Percentiles rank a stretch among this genome's conserved stretches.
These are phyloP conservation scores for Aspergillus niger DNA, from an alignment of 2,329 filamentous ascomycete genomes.

Conservation along the genomic window DNA sequence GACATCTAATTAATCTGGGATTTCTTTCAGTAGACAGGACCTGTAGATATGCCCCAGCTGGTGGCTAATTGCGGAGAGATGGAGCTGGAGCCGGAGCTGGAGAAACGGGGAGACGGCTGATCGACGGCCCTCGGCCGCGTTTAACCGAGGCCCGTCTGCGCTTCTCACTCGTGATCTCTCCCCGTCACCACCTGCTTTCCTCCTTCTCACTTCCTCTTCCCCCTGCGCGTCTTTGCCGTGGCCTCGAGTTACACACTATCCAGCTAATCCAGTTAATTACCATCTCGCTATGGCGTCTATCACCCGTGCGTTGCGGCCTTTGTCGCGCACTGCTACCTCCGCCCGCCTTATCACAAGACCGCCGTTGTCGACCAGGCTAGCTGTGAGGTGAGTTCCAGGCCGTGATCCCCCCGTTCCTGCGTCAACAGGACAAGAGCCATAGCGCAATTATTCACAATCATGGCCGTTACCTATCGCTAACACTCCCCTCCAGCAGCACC, in stretches of 20 bases:
- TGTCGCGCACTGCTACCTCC: constrained; percentile 43
- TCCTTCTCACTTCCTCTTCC: neutral
- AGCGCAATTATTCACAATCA: neutral
- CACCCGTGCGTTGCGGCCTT: constrained; percentile 49
- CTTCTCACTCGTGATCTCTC: neutral
- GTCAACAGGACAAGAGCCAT: neutral
- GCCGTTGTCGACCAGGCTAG: constrained; percentile 39
- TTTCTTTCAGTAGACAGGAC: too few relatives aligned
- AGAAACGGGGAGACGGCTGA: constrained; percentile 1
- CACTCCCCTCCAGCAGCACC: constrained; percentile 30
- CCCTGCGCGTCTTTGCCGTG: neutral
- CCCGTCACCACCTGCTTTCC: constrained; percentile 48
- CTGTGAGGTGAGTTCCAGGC: constrained; percentile 40
- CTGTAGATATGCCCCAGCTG: neutral
- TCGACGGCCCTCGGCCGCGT: constrained; percentile 6
- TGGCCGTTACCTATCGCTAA: neutral
- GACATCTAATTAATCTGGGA: too few relatives aligned
- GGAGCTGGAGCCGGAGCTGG: neutral
- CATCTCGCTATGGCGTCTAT: constrained; percentile 50
- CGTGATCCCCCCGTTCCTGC: neutral
- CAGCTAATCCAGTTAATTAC: neutral
- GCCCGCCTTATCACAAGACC: constrained; percentile 44
- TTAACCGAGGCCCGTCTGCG: constrained; percentile 1
- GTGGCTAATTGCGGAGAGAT: neutral
- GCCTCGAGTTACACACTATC: neutral